A percentile compares a stretch with the other conserved stretches of the same genome.
phyloP scores from a whole-genome alignment of 139 green algal genomes.

The Tetradesmus obliquus region DNA sequence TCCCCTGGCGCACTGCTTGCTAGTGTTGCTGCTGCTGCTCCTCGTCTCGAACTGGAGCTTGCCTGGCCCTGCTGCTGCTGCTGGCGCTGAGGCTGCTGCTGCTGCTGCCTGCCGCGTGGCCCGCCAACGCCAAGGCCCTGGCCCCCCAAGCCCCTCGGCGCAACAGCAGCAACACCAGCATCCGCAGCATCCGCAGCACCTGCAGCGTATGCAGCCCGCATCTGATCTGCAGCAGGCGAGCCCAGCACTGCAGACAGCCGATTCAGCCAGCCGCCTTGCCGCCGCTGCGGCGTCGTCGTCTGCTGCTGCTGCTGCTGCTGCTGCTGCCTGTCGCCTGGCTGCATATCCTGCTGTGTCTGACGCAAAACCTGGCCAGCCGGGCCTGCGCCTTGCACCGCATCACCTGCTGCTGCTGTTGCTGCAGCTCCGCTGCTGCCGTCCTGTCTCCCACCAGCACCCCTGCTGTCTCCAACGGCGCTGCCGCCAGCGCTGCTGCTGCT shows the following conservation, averaged over 20 bases:
- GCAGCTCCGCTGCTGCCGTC: background rate
- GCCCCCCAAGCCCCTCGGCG: background rate
- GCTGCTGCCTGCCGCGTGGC: background rate
- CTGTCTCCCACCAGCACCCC: background rate
- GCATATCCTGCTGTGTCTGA: background rate
- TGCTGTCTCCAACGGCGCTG: background rate
- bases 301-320: background rate
- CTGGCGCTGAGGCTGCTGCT: background rate
- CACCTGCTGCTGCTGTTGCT: background rate
- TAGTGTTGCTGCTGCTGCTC: constrained; percentile 1
- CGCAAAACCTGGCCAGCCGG: background rate
- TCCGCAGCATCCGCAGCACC: background rate
- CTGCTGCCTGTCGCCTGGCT: background rate
- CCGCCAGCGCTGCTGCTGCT: background rate
- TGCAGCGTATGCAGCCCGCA: background rate
- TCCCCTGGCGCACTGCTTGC: background rate
- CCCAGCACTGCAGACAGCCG: background rate
- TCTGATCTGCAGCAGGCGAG: background rate
- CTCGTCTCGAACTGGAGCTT: background rate
- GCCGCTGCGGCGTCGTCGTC: background rate
- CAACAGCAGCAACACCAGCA: background rate
- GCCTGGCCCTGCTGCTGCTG: constrained; percentile 4
- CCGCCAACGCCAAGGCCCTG: background rate
- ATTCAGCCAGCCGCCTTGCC: background rate
- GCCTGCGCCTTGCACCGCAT: background rate